phyloP scores from a whole-genome alignment of 1,284 basidiomycete species.

The Cryptococcus sp. region DNA sequence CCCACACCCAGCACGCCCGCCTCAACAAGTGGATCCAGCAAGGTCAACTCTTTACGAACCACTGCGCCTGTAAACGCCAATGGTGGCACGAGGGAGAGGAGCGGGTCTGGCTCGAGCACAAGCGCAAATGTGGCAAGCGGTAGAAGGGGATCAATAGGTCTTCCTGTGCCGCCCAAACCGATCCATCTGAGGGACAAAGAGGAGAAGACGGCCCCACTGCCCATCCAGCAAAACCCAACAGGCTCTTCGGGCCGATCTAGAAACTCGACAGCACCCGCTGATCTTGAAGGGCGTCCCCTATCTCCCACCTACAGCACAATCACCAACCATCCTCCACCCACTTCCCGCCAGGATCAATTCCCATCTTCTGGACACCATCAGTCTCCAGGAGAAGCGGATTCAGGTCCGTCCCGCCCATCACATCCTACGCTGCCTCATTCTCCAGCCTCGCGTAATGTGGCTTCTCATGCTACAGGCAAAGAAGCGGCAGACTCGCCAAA shows the following conservation, averaged over 20 bases:
- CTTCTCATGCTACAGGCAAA: background rate
- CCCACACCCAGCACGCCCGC: constrained; percentile 6
- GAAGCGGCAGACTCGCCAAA: constrained; percentile 15
- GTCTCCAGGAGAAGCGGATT: no score
- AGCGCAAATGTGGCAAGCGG: constrained; percentile 1
- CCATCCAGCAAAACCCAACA: constrained; percentile 17
- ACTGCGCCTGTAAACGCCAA: background rate
- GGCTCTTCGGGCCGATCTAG: constrained; percentile 31
- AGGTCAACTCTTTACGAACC: constrained; percentile 9
- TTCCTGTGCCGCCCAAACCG: constrained; percentile 7
- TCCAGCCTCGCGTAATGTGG: constrained; percentile 2
- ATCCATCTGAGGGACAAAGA: background rate
- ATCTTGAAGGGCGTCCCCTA: background rate
- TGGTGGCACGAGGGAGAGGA: constrained; percentile 6
- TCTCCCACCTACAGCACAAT: background rate
- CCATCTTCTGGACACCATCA: no score
- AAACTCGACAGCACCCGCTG: constrained; percentile 15
- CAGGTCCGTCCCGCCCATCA: background rate
- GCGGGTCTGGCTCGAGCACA: constrained; percentile 14
- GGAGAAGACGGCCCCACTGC: constrained; percentile 2
- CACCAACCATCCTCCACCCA: background rate
- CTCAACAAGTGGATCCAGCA: constrained; percentile 4
- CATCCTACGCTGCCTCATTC: constrained; percentile 4
- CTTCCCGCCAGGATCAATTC: no score
- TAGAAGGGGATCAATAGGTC: background rate